phyloP scores from a whole-genome alignment of 2,329 filamentous ascomycete species.

The Lomentospora prolificans region DNA sequence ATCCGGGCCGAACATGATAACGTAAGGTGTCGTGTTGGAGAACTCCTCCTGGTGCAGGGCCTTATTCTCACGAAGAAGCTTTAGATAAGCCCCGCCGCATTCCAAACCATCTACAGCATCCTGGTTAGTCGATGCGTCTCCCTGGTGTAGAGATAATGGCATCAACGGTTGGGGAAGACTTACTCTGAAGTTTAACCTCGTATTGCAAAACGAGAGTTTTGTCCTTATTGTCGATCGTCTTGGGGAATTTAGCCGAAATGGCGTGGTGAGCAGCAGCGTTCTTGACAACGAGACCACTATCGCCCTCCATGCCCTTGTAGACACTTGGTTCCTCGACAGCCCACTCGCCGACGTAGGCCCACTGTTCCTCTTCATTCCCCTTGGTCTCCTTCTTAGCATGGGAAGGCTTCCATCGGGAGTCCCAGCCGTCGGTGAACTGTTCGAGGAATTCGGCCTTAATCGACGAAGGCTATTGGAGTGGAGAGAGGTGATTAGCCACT shows the following conservation, averaged over 20 bases:
- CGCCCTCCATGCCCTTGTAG: conserved; percentile 85
- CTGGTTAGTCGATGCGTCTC: conserved; percentile 3
- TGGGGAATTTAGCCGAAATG: conserved; percentile 97
- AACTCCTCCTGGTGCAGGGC: conserved; percentile 96
- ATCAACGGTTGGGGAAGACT: conserved; percentile 21
- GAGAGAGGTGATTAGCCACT: conserved; percentile 15
- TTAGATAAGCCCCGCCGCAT: conserved; percentile 97
- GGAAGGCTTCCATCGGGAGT: conserved; percentile 84
- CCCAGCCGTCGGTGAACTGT: conserved; percentile 97
- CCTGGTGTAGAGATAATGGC: background rate
- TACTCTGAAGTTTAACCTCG: conserved; percentile 97
- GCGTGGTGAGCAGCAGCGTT: conserved; percentile 96
- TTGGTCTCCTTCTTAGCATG: conserved; percentile 86
- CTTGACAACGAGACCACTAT: conserved; percentile 97
- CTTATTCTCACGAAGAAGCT: conserved; percentile 96
- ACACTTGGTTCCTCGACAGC: conserved; percentile 86
- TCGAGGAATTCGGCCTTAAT: conserved; percentile 93
- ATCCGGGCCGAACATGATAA: conserved; percentile 99
- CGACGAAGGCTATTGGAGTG: conserved; percentile 61
- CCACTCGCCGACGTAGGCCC: conserved; percentile 97
- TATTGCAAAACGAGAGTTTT: conserved; percentile 98
- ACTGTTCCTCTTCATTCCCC: conserved; percentile 60
- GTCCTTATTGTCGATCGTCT: conserved; percentile 93
- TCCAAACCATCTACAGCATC: conserved; percentile 67
- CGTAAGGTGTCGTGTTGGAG: conserved; percentile 91